Conservation (phyloP, 495 filamentous ascomycete species). For the Lasiosphaeria miniovina region DNA sequence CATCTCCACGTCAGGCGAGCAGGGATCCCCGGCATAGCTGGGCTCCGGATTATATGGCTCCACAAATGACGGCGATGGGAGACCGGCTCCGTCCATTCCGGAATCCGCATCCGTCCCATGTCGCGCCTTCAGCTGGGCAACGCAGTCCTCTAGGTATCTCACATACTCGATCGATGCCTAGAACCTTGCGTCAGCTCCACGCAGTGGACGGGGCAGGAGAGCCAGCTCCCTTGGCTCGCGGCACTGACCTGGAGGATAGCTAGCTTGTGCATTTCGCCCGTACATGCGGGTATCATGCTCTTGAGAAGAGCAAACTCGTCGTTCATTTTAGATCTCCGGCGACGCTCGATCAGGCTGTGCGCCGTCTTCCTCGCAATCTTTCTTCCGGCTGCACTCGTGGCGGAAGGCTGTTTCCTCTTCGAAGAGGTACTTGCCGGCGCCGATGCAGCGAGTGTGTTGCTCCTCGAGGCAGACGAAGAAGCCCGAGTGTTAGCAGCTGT, state of each 20-base stretch:
- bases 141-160: constrained; percentile 88
- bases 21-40: constrained; percentile 14
- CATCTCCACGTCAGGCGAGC: constrained; percentile 48
- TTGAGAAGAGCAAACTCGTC: constrained; percentile 95
- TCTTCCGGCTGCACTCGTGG: constrained; percentile 75
- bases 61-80: constrained; percentile 22
- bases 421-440: constrained; percentile 35
- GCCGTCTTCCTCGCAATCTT: constrained; percentile 97
- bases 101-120: constrained; percentile 21
- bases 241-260: constrained; percentile 82
- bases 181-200: neutral
- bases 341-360: constrained; percentile 89
- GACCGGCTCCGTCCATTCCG: constrained; percentile 11
- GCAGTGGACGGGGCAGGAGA: neutral
- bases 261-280: constrained; percentile 96
- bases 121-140: constrained; percentile 73
- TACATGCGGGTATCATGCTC: constrained; percentile 91
- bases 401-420: constrained; percentile 67
- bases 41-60: constrained; percentile 30
- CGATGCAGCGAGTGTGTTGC: constrained; percentile 24
- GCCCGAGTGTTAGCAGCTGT: constrained; percentile 12
- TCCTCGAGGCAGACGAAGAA: constrained; percentile 6
- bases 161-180: constrained; percentile 97
- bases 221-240: neutral
- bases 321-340: constrained; percentile 96